Evolutionary conservation across 2,329 filamentous ascomycete genomes (phyloP).

Genomic region (Metarhizium rileyi): DNA sequence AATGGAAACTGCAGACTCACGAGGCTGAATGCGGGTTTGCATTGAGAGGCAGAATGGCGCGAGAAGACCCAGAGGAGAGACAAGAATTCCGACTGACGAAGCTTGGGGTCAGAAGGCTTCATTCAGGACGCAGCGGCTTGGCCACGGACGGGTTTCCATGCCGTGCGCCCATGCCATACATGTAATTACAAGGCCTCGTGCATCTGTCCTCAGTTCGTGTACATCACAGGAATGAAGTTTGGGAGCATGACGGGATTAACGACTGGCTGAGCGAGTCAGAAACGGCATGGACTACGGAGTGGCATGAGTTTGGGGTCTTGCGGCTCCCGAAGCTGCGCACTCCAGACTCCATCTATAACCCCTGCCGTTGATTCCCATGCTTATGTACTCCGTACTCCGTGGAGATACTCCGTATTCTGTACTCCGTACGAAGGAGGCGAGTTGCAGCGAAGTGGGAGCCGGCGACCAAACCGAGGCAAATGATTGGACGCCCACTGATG

Average conservation of each 20-base stretch:
- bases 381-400: no score
- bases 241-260: no score
- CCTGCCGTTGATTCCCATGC: no score
- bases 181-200: neutral
- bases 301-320: neutral
- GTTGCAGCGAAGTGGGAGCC: neutral
- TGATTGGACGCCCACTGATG: neutral
- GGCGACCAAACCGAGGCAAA: neutral
- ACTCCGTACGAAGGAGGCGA: neutral
- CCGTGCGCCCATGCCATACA: neutral
- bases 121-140: neutral
- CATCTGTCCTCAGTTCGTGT: neutral
- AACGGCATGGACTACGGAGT: neutral
- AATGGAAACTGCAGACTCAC: neutral
- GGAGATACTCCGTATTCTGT: neutral
- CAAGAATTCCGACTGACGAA: no score
- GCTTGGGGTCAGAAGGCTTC: no score
- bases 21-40: neutral
- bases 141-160: neutral
- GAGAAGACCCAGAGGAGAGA: no score
- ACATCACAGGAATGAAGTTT: no score
- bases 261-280: no score
- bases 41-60: no score
- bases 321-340: no score
- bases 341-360: no score